phyloP scores from a whole-genome alignment of 2,329 filamentous ascomycete species.

The Cladosporium sp. region DNA sequence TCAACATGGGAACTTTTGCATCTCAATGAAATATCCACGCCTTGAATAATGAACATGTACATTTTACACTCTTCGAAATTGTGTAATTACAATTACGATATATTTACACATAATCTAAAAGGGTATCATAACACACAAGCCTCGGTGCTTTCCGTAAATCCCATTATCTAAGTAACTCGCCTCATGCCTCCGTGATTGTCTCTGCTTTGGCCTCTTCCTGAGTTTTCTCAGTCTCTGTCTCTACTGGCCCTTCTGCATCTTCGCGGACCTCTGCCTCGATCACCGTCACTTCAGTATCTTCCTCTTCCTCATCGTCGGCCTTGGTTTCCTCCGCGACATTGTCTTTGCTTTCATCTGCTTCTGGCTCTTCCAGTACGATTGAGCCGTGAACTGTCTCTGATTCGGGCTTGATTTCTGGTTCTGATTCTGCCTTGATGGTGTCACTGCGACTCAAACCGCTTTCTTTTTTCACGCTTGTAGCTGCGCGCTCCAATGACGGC shows the following conservation, averaged over 20 bases:
- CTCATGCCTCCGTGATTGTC: constrained; percentile 1
- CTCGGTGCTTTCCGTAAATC: background rate
- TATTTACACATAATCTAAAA: background rate
- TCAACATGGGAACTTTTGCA: too few relatives aligned
- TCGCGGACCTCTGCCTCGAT: constrained; percentile 19
- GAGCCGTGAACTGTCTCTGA: constrained; percentile 21
- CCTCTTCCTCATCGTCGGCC: constrained; percentile 15
- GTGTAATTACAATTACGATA: background rate
- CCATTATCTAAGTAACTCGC: background rate
- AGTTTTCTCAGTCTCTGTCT: constrained; percentile 1
- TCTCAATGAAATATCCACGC: background rate
- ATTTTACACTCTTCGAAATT: background rate
- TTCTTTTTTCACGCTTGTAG: constrained; percentile 18
- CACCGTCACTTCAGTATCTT: constrained; percentile 13
- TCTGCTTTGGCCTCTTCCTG: constrained; percentile 5
- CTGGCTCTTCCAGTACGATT: constrained; percentile 28
- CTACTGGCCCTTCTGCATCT: constrained; percentile 9
- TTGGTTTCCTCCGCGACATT: constrained; percentile 12
- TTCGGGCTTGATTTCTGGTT: constrained; percentile 20
- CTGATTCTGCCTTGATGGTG: constrained; percentile 17
- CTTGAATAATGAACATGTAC: background rate
- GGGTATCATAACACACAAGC: constrained; percentile 11
- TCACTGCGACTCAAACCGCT: constrained; percentile 15
- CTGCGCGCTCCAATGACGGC: constrained; percentile 23
- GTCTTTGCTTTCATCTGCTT: constrained; percentile 59